A percentile compares a stretch with the other conserved stretches of the same genome.
Evolutionary conservation across 768 basidiomycete species (phyloP).

Genomic region (Vararia minispora): DNA sequence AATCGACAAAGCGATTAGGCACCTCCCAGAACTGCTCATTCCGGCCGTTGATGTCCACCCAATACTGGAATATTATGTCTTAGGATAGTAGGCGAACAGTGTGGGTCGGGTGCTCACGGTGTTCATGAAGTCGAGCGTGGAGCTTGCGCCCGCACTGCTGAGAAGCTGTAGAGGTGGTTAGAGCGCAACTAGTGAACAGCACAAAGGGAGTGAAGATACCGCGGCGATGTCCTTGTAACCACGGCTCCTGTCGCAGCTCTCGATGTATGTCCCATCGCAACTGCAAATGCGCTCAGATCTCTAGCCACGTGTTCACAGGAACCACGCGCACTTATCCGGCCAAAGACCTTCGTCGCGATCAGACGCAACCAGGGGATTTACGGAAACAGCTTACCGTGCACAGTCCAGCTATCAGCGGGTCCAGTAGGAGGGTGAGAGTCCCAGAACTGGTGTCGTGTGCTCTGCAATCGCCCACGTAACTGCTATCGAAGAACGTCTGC

Average conservation of each 20-base stretch:
- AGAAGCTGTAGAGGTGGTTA: no score
- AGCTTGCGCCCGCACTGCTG: no score
- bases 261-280: constrained; percentile 36
- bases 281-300: no score
- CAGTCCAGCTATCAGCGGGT: constrained; percentile 60
- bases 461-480: no score
- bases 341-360: constrained; percentile 37
- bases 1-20: no score
- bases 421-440: constrained; percentile 54
- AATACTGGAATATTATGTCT: constrained; percentile 37
- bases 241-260: constrained; percentile 30
- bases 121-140: constrained; percentile 50
- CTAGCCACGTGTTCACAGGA: no score
- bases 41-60: constrained; percentile 49
- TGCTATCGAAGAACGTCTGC: no score
- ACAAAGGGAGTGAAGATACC: constrained; percentile 22
- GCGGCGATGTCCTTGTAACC: constrained; percentile 32
- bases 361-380: no score
- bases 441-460: no score
- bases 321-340: constrained; percentile 47
- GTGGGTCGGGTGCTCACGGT: no score
- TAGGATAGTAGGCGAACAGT: no score
- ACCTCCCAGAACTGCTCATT: constrained; percentile 65
- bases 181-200: no score
- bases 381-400: constrained; percentile 52